These are phyloP conservation scores for Meyerozyma smithsonii DNA, from an alignment of 1,139 yeast species.

Conservation along the genomic window DNA sequence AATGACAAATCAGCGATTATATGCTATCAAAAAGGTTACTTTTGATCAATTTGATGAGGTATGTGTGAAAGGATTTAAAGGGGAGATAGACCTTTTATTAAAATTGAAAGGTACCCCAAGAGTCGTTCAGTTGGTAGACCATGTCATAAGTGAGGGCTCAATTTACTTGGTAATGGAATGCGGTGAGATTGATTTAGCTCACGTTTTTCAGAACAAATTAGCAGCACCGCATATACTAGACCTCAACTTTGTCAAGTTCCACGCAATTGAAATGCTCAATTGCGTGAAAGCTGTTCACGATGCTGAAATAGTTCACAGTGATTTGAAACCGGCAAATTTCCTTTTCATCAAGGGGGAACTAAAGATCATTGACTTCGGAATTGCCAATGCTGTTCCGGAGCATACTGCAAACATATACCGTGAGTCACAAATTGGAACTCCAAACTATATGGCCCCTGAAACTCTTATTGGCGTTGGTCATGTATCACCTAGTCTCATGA, in stretches of 20 bases:
- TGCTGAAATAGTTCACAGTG: conserved; percentile 89
- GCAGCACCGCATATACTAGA: conserved; percentile 51
- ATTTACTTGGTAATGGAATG: conserved; percentile 87
- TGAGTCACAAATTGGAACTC: conserved; percentile 91
- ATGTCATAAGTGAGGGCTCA: conserved; percentile 60
- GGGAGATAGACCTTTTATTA: conserved; percentile 76
- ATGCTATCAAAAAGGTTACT: conserved; percentile 79
- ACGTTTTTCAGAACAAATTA: conserved; percentile 60
- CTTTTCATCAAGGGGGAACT: conserved; percentile 78
- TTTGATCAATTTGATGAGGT: conserved; percentile 77
- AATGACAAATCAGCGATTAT: conserved; percentile 45
- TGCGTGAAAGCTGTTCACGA: conserved; percentile 88
- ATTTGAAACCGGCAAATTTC: conserved; percentile 93
- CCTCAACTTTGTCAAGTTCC: conserved; percentile 73
- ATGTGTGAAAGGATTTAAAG: conserved; percentile 75
- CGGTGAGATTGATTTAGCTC: conserved; percentile 89
- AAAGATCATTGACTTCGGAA: conserved; percentile 93
- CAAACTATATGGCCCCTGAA: conserved; percentile 98
- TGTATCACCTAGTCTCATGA: conserved; percentile 22
- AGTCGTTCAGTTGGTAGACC: conserved; percentile 76
- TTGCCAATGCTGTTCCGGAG: conserved; percentile 91
- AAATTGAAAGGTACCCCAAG: conserved; percentile 59
- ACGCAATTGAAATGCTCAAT: conserved; percentile 71
- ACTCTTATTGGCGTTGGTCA: conserved; percentile 65
- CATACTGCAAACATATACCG: conserved; percentile 88